Evolutionary conservation across 768 basidiomycete species (phyloP).

Genomic region (Amanita muscaria): DNA sequence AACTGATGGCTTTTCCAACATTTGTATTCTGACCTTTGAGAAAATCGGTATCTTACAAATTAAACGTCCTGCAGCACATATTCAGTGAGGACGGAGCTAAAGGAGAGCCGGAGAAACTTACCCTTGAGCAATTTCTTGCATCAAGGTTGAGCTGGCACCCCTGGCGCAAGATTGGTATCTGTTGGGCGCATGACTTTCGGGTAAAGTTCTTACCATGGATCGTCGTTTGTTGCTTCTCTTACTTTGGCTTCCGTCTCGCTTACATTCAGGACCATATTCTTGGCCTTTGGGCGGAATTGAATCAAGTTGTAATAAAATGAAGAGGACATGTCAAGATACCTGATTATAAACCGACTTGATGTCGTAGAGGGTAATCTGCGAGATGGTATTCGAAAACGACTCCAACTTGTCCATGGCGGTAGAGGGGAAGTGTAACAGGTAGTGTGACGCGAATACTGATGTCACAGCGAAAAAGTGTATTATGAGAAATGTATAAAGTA

Average conservation of each 20-base stretch:
- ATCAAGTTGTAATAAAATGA: constrained; percentile 4
- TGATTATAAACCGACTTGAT: constrained; percentile 93
- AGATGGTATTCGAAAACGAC: constrained; percentile 63
- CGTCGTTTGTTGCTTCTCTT: constrained; percentile 93
- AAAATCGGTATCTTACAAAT: constrained; percentile 57
- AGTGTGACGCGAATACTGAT: not conserved
- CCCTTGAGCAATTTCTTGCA: constrained; percentile 99
- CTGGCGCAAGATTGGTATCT: constrained; percentile 30
- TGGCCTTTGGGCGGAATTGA: constrained; percentile 47
- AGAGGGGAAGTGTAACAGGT: not conserved
- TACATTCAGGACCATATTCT: constrained; percentile 93
- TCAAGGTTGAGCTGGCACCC: constrained; percentile 96
- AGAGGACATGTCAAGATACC: constrained; percentile 32
- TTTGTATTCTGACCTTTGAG: constrained; percentile 8
- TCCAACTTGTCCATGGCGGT: constrained; percentile 70
- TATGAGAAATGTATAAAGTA: too few relatives aligned
- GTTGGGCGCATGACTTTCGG: not conserved
- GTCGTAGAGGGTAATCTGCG: constrained; percentile 85
- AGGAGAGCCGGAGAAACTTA: constrained; percentile 21
- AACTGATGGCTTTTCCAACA: constrained; percentile 71
- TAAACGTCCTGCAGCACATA: constrained; percentile 69
- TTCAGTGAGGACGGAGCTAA: not conserved
- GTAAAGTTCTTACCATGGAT: constrained; percentile 75
- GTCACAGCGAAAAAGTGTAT: not conserved
- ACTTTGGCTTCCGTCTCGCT: constrained; percentile 98